A percentile compares a stretch with the other conserved stretches of the same genome.
Conservation (phyloP, 2,329 filamentous ascomycete species). For the Pseudonectria buxi region DNA sequence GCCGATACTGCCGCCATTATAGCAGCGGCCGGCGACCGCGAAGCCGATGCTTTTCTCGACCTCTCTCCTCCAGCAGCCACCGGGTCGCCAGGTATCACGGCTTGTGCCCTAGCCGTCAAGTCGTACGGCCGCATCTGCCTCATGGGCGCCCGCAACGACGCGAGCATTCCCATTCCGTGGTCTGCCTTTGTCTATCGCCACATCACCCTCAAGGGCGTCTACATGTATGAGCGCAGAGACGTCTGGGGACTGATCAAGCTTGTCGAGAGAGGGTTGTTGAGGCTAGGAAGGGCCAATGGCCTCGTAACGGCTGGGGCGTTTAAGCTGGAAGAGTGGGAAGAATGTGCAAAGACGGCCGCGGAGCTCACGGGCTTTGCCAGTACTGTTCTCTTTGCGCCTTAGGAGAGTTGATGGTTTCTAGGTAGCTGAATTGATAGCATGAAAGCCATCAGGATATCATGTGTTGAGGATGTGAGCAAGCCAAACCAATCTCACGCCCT, state of each 20-base stretch:
- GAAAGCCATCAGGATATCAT: no score
- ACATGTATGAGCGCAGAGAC: conserved; percentile 31
- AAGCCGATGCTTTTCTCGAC: conserved; percentile 39
- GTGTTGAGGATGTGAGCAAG: no score
- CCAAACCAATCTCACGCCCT: no score
- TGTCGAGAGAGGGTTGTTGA: conserved; percentile 8
- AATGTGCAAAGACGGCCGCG: conserved; percentile 8
- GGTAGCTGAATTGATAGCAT: no score
- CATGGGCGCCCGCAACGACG: conserved; percentile 26
- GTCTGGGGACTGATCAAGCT: conserved; percentile 8
- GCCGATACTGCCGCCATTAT: conserved; percentile 31
- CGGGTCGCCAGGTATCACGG: conserved; percentile 31
- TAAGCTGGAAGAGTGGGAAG: conserved; percentile 11
- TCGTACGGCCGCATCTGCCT: conserved; percentile 16
- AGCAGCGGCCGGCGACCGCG: conserved; percentile 14
- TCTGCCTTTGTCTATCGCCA: conserved; percentile 22
- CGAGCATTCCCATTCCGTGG: conserved; percentile 14
- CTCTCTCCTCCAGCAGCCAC: conserved; percentile 33
- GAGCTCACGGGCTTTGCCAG: conserved; percentile 10
- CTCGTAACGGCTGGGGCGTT: conserved; percentile 7
- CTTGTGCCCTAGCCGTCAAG: conserved; percentile 30
- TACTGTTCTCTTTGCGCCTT: conserved; percentile 7
- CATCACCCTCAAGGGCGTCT: conserved; percentile 31
- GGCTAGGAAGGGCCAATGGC: conserved; percentile 10
- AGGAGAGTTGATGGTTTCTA: no score